Base-by-base conservation (phyloP, 805 yeast species). In the Wickerhamiella shivajii region DNA sequence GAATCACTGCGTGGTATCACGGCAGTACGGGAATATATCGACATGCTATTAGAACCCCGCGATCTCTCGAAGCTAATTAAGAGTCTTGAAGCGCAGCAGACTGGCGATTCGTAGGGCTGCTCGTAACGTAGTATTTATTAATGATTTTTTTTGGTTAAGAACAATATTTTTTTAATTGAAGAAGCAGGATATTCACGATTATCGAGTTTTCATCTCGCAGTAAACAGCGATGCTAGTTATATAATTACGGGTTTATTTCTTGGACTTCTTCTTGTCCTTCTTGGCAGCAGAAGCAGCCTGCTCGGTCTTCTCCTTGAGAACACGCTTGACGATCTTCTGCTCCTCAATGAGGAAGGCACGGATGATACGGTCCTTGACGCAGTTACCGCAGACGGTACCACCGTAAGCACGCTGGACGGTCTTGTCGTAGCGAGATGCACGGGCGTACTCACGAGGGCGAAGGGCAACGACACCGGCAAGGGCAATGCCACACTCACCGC, bases 281-380 rank as follows among this genome's bases (percentile, higher is more conserved):
- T 23, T 27, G 37, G 19, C 37, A 18, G 29, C 33, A 25, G 29
- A 18, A 8, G 29, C 30, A 60, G 79, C 87, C 70, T 81, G 78
- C 56, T 74, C 84, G 60, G 84, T 77, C 67, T 80, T 81, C 64
- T 84, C 95, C 79, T 87, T 87, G 61, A 90, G 77, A 58, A 90
- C 95, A 71, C 92, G 84, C 85, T 90, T 92, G 64, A 90, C 99
- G 52, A 90, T 85, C 83, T 90, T 92, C 74, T 90, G 97, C 74
- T 90, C 99, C 74, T 92, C 98, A 54, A 90, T 81, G 66, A 90
- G 78, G 84, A 90, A 90, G 61, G 98, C 96, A 73, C 98, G 87
- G 64, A 87, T 87, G 57, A 90, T 77, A 77, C 96, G 83, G 71
- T 87, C 94, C 78, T 87, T 87, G 64, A 87, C 97, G 73, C 94